Conservation (phyloP, 1,284 basidiomycete genomes). For the Cryptococcus hybrid region DNA sequence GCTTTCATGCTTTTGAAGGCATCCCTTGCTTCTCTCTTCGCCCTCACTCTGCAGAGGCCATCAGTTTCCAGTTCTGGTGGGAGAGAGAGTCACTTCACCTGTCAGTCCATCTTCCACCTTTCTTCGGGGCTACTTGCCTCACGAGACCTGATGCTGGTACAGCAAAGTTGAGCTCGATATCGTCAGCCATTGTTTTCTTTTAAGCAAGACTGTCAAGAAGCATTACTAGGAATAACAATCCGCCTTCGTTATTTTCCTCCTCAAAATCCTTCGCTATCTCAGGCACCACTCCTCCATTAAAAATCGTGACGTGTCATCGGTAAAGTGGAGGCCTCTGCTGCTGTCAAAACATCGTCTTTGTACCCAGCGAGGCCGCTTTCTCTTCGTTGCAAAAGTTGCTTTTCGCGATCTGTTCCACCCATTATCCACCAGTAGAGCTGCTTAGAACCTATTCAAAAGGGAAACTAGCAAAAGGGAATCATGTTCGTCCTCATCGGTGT, state of each 20-base stretch:
- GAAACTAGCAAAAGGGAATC: neutral
- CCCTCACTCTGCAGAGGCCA: slow-evolving; percentile 32
- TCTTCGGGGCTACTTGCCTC: slow-evolving; percentile 49
- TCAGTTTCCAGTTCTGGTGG: slow-evolving; percentile 25
- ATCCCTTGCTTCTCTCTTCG: slow-evolving; percentile 38
- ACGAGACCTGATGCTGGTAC: slow-evolving; percentile 14
- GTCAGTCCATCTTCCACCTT: slow-evolving; percentile 81
- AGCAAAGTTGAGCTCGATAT: slow-evolving; percentile 51
- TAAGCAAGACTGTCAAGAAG: no score
- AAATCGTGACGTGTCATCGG: neutral
- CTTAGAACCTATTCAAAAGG: no score
- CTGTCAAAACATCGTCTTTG: neutral
- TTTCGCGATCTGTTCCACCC: neutral
- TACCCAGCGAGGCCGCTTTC: neutral
- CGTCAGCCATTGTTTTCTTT: slow-evolving; percentile 41
- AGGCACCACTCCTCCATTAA: neutral
- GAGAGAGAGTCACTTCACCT: slow-evolving; percentile 55
- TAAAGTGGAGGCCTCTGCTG: slow-evolving; percentile 7
- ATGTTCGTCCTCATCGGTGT: slow-evolving; percentile 49
- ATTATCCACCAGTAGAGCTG: neutral
- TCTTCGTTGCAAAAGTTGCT: neutral
- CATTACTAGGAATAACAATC: neutral
- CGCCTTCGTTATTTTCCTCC: neutral
- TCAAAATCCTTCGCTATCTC: neutral
- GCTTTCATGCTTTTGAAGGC: slow-evolving; percentile 16